Evolutionary conservation across 1,284 basidiomycete species (phyloP).

Genomic region (Hortiboletus rubellus): DNA sequence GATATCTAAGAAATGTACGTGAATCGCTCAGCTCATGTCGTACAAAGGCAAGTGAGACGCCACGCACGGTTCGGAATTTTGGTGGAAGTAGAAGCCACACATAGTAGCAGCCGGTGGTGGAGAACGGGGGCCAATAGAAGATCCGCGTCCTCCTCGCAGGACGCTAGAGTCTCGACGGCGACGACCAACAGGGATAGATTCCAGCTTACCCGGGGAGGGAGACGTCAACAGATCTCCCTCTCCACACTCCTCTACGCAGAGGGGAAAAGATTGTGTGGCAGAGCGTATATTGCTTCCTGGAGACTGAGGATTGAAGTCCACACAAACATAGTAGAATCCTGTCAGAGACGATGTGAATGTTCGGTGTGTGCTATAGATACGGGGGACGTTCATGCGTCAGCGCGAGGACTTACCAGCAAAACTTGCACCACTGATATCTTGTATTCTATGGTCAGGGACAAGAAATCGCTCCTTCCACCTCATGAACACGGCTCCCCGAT

Average conservation of each 20-base stretch:
- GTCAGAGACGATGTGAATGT: constrained; percentile 9
- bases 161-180: constrained; percentile 49
- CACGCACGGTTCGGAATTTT: constrained; percentile 82
- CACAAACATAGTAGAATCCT: constrained; percentile 89
- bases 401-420: constrained; percentile 74
- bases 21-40: constrained; percentile 16
- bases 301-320: constrained; percentile 66
- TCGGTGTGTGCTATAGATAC: not conserved
- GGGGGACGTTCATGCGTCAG: not conserved
- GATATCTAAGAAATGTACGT: constrained; percentile 48
- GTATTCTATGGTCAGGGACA: constrained; percentile 90
- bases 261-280: constrained; percentile 35
- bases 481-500: constrained; percentile 85
- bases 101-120: constrained; percentile 63
- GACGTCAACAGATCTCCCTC: constrained; percentile 25
- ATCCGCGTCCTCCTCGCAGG: constrained; percentile 38
- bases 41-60: constrained; percentile 5
- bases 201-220: constrained; percentile 35
- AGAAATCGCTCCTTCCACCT: constrained; percentile 97
- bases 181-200: constrained; percentile 37
- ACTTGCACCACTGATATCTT: constrained; percentile 93
- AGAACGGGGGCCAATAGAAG: constrained; percentile 43
- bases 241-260: constrained; percentile 35
- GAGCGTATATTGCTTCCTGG: constrained; percentile 37
- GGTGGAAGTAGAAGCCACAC: constrained; percentile 93